Evolutionary conservation across 2,329 filamentous ascomycete species (phyloP).

Genomic region (Aspergillus fumigatiaffinis): DNA sequence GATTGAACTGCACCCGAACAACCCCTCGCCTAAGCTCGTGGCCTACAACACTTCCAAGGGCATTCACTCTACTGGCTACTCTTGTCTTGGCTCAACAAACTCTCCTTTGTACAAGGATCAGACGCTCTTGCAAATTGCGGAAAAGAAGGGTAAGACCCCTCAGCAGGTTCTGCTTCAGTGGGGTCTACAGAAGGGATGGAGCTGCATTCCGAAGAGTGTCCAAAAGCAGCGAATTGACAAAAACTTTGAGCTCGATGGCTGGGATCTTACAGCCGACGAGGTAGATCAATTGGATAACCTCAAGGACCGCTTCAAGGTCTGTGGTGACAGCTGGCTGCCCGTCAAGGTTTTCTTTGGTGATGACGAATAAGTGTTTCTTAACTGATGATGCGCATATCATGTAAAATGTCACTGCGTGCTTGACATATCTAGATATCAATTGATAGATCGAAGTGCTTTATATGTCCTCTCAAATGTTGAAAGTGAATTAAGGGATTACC

Average conservation of each 20-base stretch:
- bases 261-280: conserved; percentile 69
- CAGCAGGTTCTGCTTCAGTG: conserved; percentile 60
- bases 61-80: conserved; percentile 56
- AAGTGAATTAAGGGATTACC: too few species aligned
- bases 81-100: conserved; percentile 54
- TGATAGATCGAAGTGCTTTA: not conserved
- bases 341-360: conserved; percentile 79
- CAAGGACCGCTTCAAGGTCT: conserved; percentile 77
- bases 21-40: conserved; percentile 59
- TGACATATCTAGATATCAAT: conserved; percentile 18
- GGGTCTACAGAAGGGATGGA: conserved; percentile 76
- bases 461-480: not conserved
- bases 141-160: conserved; percentile 53
- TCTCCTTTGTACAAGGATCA: conserved; percentile 53
- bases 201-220: too few species aligned
- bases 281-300: conserved; percentile 64
- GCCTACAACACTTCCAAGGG: conserved; percentile 50
- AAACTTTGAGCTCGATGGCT: conserved; percentile 75
- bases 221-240: too few species aligned
- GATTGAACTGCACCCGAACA: conserved; percentile 61
- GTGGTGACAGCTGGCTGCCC: conserved; percentile 66
- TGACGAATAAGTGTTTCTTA: conserved; percentile 59
- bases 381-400: conserved; percentile 13
- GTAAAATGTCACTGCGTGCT: conserved; percentile 15
- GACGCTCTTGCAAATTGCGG: conserved; percentile 49